Evolutionary conservation across 2,329 filamentous ascomycete genomes (phyloP), one percentile per base, ranked within the genome.

Genomic region (Botryotinia calthae): DNA sequence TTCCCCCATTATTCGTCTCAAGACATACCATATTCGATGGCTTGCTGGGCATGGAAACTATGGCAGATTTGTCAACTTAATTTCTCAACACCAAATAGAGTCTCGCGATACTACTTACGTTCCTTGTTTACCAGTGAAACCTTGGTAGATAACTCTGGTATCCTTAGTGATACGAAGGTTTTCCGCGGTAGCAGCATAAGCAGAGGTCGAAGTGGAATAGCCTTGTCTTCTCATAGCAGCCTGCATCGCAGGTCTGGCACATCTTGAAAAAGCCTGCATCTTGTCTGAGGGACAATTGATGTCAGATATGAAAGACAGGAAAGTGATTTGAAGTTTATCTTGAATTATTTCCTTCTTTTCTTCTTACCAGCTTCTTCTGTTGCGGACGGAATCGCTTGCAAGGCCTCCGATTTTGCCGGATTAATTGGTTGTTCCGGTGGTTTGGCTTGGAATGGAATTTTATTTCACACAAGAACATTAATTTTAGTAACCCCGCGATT

Each of bases 51-150:
- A 84, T 99, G 96, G 88, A 99, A 99, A 80, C 95, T 98, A 79
- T 72, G 70, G 70, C 75, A 75, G 73, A 63, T 77, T 83, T 76
- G 83, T 83, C 78, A 82, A 75, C 64, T 75, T 34, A 62, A 14
- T 58, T 37, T 48, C 73, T 66, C 62, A 48, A 71, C 68, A 56
- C 61, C 56, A 64, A 44, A 56, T 34, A 51, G 16, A 54, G 37
- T 22, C 22, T 28, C 37, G n/a, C 44, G 20, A n/a, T 66, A 67
- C 62, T 71, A 91, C 91, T 85, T 84, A 94, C 92, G 92, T 95
- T 91, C 94, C 94, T 88, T 97, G 94, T 88, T 93, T 96, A 83
- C 95, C 95, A 73, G 95, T 98, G 84, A 98, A 98, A 79, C 96
- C 96, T 86, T 99, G 96, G 87, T 90, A 98, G 81, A 98, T 87